Percentiles rank a stretch among this genome's conserved stretches.
These are phyloP conservation scores for Sarocladium strictum DNA, from an alignment of 2,329 filamentous ascomycete genomes.

Conservation along the genomic window DNA sequence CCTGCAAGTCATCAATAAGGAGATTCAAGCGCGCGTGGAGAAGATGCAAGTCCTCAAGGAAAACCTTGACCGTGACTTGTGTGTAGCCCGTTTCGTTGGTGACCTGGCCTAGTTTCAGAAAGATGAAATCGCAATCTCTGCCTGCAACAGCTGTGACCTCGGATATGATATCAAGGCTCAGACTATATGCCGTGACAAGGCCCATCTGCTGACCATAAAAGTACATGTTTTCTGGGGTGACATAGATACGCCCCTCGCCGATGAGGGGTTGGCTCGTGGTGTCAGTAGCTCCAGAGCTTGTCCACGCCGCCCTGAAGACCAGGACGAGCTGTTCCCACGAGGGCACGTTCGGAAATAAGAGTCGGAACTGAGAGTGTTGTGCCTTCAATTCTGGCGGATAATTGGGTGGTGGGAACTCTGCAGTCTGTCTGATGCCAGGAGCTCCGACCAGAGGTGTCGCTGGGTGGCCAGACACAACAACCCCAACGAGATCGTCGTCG, in stretches of 20 bases:
- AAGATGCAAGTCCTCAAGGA: constrained; percentile 78
- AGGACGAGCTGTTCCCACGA: constrained; percentile 77
- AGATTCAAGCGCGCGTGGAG: constrained; percentile 81
- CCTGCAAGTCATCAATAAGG: constrained; percentile 72
- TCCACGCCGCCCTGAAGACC: constrained; percentile 90
- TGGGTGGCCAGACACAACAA: constrained; percentile 28
- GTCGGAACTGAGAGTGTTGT: constrained; percentile 88
- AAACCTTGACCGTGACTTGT: constrained; percentile 83
- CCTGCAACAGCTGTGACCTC: constrained; percentile 89
- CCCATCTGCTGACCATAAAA: constrained; percentile 96
- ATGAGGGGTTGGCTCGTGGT: constrained; percentile 42
- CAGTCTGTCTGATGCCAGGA: constrained; percentile 25
- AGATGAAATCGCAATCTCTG: constrained; percentile 88
- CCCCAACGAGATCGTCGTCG: constrained; percentile 35
- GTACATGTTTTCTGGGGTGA: constrained; percentile 82
- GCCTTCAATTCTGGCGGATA: constrained; percentile 79
- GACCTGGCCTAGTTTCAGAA: constrained; percentile 66
- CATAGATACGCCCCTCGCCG: constrained; percentile 71
- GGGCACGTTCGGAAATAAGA: constrained; percentile 79
- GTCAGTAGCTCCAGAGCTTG: constrained; percentile 39
- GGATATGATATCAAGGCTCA: constrained; percentile 68
- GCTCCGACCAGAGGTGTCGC: constrained; percentile 23
- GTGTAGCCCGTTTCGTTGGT: constrained; percentile 58
- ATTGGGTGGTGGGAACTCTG: constrained; percentile 59
- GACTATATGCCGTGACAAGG: constrained; percentile 74